A percentile compares a stretch with the other conserved stretches of the same genome.
Conservation (phyloP, 352 stramenopile species). For the Globisporangium middletonii region DNA sequence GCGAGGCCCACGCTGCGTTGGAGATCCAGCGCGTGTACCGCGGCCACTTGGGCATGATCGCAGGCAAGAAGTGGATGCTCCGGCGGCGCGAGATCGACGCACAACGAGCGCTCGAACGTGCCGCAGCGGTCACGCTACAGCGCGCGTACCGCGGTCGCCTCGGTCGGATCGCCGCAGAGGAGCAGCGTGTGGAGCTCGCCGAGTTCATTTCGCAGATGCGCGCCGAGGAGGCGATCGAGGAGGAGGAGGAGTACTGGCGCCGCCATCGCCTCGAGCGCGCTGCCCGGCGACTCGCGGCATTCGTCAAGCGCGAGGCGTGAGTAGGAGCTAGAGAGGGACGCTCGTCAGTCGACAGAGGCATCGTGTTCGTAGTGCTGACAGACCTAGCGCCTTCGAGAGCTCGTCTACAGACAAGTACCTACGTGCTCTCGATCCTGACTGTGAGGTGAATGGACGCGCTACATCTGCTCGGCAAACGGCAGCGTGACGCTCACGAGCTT, state of each 20-base stretch:
- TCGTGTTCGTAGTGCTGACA: constrained; percentile 1
- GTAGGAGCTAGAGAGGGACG: neutral
- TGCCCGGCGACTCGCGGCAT: constrained; percentile 42
- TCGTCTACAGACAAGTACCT: no score
- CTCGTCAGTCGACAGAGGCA: neutral
- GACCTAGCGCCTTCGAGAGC: no score
- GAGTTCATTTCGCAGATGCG: constrained; percentile 92
- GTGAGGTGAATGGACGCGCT: neutral
- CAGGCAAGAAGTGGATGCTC: constrained; percentile 78
- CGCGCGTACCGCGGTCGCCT: constrained; percentile 83
- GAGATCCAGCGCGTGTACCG: constrained; percentile 75
- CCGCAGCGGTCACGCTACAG: constrained; percentile 81
- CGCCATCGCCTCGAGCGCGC: constrained; percentile 48
- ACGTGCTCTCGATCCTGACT: neutral
- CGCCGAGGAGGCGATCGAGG: constrained; percentile 84
- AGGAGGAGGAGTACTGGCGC: constrained; percentile 81
- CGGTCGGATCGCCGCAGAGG: constrained; percentile 74
- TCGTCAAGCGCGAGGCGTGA: constrained; percentile 57
- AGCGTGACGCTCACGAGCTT: constrained; percentile 80
- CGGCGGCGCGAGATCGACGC: constrained; percentile 83
- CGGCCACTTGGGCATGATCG: constrained; percentile 74
- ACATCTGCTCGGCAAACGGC: constrained; percentile 50
- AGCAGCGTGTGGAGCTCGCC: constrained; percentile 85
- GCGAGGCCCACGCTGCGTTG: constrained; percentile 35
- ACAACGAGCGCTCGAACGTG: constrained; percentile 63